phyloP scores from a whole-genome alignment of 352 stramenopile genomes.

The Hyaloperonospora arabidopsidis region DNA sequence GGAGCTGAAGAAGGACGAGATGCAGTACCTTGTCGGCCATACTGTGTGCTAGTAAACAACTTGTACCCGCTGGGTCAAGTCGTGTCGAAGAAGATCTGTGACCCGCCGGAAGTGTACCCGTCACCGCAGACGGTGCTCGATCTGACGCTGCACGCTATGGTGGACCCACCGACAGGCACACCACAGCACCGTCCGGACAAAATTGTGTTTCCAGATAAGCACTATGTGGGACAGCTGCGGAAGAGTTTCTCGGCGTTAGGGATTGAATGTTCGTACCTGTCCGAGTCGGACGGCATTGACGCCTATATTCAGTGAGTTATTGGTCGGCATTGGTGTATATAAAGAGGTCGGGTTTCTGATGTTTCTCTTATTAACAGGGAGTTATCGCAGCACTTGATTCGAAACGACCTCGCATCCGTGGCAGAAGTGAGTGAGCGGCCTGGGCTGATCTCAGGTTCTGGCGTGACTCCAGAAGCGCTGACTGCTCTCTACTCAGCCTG shows the following conservation, averaged over 20 bases:
- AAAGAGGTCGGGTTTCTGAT: neutral
- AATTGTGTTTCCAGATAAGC: constrained; percentile 77
- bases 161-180: constrained; percentile 60
- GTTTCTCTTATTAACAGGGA: constrained; percentile 30
- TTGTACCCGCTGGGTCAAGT: constrained; percentile 80
- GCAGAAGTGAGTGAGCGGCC: constrained; percentile 68
- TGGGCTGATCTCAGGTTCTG: constrained; percentile 45
- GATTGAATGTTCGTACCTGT: constrained; percentile 82
- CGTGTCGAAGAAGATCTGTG: constrained; percentile 79
- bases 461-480: constrained; percentile 52
- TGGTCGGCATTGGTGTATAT: neutral
- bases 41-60: constrained; percentile 84
- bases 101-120: constrained; percentile 73
- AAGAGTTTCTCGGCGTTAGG: constrained; percentile 66
- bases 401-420: constrained; percentile 74
- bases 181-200: constrained; percentile 81
- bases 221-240: constrained; percentile 61
- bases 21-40: constrained; percentile 67
- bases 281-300: constrained; percentile 80
- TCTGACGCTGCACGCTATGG: constrained; percentile 66
- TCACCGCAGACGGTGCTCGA: constrained; percentile 60
- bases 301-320: constrained; percentile 66
- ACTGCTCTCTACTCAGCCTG: constrained; percentile 56
- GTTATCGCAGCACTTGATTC: constrained; percentile 69
- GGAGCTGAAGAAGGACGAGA: constrained; percentile 48